phyloP scores from a whole-genome alignment of 75 land plant genomes.

The Pseudotsuga menziesii region DNA sequence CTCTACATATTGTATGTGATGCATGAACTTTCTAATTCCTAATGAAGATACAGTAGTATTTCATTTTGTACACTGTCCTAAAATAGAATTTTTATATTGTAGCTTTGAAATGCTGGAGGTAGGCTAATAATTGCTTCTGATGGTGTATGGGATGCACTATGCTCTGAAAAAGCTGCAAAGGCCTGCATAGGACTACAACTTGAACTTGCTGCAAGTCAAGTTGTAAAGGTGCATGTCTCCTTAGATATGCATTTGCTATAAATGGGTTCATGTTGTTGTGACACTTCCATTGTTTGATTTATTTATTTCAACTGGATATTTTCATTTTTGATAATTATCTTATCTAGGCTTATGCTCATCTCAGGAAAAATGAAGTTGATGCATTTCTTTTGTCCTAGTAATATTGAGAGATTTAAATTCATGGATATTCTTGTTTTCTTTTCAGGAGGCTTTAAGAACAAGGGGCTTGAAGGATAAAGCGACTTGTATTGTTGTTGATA shows the following conservation, averaged over 20 bases:
- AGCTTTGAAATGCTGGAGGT: constrained; percentile 83
- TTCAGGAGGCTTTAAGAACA: too few species aligned
- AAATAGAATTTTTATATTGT: neutral
- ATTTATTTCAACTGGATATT: too few species aligned
- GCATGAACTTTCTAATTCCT: neutral
- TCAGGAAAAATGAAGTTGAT: too few species aligned
- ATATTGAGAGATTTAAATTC: too few species aligned
- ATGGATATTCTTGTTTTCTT: too few species aligned
- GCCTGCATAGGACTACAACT: constrained; percentile 77
- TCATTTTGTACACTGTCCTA: neutral
- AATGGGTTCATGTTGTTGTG: neutral
- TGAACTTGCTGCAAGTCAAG: constrained; percentile 79
- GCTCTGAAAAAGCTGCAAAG: constrained; percentile 57
- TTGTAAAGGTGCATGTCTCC: constrained; percentile 67
- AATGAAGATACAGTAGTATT: neutral
- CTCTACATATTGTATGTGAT: neutral
- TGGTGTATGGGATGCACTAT: constrained; percentile 87
- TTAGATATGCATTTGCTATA: constrained; percentile 5
- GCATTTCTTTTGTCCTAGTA: too few species aligned
- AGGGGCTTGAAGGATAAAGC: too few species aligned
- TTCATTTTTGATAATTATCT: constrained; percentile 6
- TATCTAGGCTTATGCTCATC: neutral
- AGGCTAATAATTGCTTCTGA: constrained; percentile 91
- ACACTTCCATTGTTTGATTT: neutral
- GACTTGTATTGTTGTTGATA: too few species aligned